Evolutionary conservation across 441 rosid genomes (phyloP), one percentile per base, ranked within the genome.

Genomic region (Adansonia madagascariensis): DNA sequence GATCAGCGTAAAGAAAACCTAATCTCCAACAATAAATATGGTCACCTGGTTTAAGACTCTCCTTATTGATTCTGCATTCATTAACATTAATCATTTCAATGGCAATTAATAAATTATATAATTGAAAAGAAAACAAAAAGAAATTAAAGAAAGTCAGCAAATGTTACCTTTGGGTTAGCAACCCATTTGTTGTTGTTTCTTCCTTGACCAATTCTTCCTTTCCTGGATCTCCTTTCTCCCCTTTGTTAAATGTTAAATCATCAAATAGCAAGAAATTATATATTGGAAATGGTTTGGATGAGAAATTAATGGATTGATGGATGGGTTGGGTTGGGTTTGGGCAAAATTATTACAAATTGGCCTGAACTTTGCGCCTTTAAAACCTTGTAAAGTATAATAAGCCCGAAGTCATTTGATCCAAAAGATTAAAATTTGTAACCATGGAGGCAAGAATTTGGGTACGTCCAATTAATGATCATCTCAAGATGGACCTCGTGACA

Each of bases 61-160:
- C 64, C 63, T 59, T 22, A 24, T 22, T 60, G 64, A 60, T 24
- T 60, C 39, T 60, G 64, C 64, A 60, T 10, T 60, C 12, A 60
- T 22, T 60, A 22, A 27, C 31, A 60, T 1, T 22, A 22, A 24
- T 60, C 64, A 9, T 59, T 22, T 27, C 31, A 60, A 22, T 3
- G 12, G 11, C 3, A 59, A 8, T 59, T 18, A 17, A 7, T 27
- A 27, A 7, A 56, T 18, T 20, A 59, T 17, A 17, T 56, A 20
- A 20, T 8, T 5, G 22, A 56, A 7, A 8, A 1, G 2, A 46
- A 35, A 71, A 47, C 12, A 14, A 59, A 69, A 43, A 73, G 44
- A 27, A 27, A 27, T 1, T 35, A 69, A 43, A 73, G 44, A 1
- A 27, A 27, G 35, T 35, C 52, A 44, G 65, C 15, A 14, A 62